Base-by-base conservation (phyloP, 805 yeast species). In the Metschnikowia dekortorum region DNA sequence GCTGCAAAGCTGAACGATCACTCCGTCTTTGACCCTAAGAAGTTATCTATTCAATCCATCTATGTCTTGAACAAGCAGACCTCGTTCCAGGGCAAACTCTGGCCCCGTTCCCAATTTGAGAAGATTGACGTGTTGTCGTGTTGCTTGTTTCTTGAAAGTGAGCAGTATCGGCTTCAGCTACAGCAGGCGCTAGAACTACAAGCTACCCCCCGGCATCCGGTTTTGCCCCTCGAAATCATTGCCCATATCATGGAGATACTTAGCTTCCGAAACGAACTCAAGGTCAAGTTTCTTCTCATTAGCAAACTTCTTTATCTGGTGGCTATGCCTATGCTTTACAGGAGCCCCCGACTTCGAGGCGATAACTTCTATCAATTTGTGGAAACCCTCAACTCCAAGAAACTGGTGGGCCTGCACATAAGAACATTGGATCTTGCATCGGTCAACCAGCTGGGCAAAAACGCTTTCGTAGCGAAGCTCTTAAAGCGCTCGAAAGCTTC, bases 381-480 rank as follows among this genome's bases (percentile, higher is more conserved):
- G 39, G 88, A 85, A 8, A 70, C 89, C 0, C 73, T 87, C 33
- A 70, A 84, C 28, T 57, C 67, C 50, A 78, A 77, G 64, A 76
- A 76, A 54, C 62, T 61, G 29, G 66, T 82, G 37, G 92, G 91
- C 3, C 68, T 75, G 9, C 61, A 78, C 50, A 94, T 94, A 13
- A 74, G 73, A 48, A 75, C 73, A 13, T 73, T 94, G 39, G 94
- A 94, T 62, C 72, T 94, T 35, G 79, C 96, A 8, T 76, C 80
- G 40, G 89, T 91, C 44, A 82, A 90, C 53, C 98, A 94, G 66
- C 78, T 89, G 35, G 98, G 98, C 10, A 90, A 88, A 64, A 94
- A 90, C 67, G 92, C 97, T 5, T 86, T 76, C 65, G 89, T 92
- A 10, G 89, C 97, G 0, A 85, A 87, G 56, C 64, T 94, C 6